phyloP scores from a whole-genome alignment of 345 rosid species.

The Cardamine chenopodiifolia region DNA sequence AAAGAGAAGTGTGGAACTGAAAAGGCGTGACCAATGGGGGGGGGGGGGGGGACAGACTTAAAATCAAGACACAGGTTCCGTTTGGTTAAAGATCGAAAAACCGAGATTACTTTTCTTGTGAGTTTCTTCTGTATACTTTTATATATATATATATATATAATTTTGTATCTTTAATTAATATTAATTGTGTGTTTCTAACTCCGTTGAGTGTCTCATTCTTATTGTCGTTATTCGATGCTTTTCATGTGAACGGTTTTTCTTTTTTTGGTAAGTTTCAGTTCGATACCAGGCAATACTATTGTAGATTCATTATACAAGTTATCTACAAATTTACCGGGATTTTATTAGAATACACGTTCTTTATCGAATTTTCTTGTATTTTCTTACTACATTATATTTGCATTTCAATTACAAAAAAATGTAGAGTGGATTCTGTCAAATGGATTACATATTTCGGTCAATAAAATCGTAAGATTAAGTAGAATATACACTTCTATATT shows the following conservation, averaged over 20 bases:
- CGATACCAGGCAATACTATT: not conserved
- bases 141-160: not conserved
- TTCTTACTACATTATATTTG: not conserved
- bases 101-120: slow-evolving; percentile 30
- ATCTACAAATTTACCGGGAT: not conserved
- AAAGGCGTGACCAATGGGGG: slow-evolving; percentile 33
- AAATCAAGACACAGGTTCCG: slow-evolving; percentile 36
- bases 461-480: not conserved
- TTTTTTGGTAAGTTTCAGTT: slow-evolving; percentile 22
- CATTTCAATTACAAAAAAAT: not conserved
- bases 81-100: slow-evolving; percentile 33
- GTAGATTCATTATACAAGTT: not conserved
- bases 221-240: slow-evolving; percentile 27
- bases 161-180: not conserved
- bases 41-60: slow-evolving; percentile 25
- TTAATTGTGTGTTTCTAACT: not conserved
- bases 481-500: not conserved
- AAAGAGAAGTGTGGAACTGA: slow-evolving; percentile 22
- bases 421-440: not conserved
- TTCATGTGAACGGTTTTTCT: slow-evolving; percentile 35
- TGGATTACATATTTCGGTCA: not conserved
- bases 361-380: not conserved
- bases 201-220: not conserved
- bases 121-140: not conserved
- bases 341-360: not conserved